These are phyloP conservation scores for Plantago elongata DNA, from an alignment of 257 asterid species.

Conservation along the genomic window DNA sequence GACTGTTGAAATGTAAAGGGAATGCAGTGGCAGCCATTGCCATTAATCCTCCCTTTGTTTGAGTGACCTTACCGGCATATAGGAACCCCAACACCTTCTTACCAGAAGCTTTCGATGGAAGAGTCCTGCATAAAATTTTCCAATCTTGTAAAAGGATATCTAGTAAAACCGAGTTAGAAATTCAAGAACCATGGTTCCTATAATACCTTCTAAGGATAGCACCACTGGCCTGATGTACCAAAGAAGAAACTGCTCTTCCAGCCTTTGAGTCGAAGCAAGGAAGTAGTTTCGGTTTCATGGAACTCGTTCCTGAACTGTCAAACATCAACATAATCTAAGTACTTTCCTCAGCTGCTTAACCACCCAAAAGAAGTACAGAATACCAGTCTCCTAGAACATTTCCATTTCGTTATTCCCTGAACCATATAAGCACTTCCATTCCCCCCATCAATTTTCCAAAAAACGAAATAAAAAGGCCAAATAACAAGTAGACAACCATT, in stretches of 20 bases:
- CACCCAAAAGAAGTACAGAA: no score
- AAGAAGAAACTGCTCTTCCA: constrained; percentile 62
- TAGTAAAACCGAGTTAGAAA: constrained; percentile 31
- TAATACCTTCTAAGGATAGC: neutral
- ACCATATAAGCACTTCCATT: no score
- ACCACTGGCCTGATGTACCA: constrained; percentile 54
- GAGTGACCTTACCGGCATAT: constrained; percentile 82
- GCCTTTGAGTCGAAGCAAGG: constrained; percentile 72
- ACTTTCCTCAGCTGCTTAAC: no score
- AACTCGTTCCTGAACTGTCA: constrained; percentile 79
- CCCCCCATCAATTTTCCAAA: no score
- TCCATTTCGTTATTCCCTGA: no score
- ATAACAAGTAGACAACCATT: no score
- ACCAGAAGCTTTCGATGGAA: no score
- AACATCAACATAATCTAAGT: neutral
- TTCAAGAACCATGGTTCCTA: neutral
- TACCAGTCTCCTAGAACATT: no score
- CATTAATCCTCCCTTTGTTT: constrained; percentile 87
- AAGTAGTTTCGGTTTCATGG: constrained; percentile 80
- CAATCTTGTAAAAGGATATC: constrained; percentile 51
- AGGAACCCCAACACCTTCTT: constrained; percentile 91
- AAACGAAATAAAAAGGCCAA: no score
- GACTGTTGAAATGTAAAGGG: constrained; percentile 35
- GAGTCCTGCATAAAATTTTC: no score
- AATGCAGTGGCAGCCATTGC: constrained; percentile 93